Conservation (phyloP, 805 yeast species). For the Isabelozyma pseudorhagii region DNA sequence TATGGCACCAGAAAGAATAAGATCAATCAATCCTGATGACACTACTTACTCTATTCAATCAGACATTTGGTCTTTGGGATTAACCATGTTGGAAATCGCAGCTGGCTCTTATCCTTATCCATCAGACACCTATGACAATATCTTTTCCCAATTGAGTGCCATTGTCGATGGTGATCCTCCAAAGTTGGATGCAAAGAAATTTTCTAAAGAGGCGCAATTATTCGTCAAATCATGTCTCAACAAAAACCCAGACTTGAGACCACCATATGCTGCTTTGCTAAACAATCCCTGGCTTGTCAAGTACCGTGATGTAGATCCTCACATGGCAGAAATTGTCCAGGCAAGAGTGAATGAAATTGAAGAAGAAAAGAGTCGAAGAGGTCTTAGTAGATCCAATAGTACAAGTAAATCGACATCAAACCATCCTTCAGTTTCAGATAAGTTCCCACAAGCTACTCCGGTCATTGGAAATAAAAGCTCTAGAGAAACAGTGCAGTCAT, state of each 20-base stretch:
- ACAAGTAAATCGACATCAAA: conserved; percentile 2
- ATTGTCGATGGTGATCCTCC: conserved; percentile 98
- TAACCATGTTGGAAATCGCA: conserved; percentile 86
- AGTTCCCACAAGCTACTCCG: conserved; percentile 2
- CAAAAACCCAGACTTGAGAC: conserved; percentile 78
- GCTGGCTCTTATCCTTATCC: conserved; percentile 95
- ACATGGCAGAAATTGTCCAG: conserved; percentile 27
- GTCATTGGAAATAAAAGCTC: conserved; percentile 7
- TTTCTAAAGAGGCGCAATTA: conserved; percentile 72
- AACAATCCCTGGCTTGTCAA: conserved; percentile 80
- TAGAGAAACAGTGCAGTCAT: conserved; percentile 34
- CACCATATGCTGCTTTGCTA: conserved; percentile 71
- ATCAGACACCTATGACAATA: conserved; percentile 85
- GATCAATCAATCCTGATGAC: conserved; percentile 68
- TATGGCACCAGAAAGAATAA: conserved; percentile 98
- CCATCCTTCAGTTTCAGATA: neutral
- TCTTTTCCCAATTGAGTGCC: conserved; percentile 90
- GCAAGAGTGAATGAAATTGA: conserved; percentile 14
- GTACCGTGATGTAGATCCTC: conserved; percentile 36
- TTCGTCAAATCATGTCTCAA: conserved; percentile 77
- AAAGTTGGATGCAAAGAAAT: conserved; percentile 58
- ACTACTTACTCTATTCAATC: conserved; percentile 87
- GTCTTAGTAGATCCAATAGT: conserved; percentile 16
- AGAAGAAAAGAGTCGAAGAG: conserved; percentile 10
- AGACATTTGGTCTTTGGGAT: conserved; percentile 93